Evolutionary conservation across 2,329 filamentous ascomycete species (phyloP).

Genomic region (Tolypocladium tropicale): DNA sequence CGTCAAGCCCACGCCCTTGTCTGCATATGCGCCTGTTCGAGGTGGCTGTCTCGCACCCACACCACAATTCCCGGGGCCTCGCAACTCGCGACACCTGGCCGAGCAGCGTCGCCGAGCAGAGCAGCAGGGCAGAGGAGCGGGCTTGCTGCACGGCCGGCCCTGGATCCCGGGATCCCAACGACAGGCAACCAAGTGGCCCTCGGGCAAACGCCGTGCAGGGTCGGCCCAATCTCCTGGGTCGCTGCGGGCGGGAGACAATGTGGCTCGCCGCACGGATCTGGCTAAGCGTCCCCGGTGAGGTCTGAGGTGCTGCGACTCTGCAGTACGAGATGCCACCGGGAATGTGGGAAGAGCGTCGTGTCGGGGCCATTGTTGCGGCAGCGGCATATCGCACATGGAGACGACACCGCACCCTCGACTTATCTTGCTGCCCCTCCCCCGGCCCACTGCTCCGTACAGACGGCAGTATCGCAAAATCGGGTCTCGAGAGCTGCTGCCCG

Average conservation of each 20-base stretch:
- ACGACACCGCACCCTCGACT: background rate
- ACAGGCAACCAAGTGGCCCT: conserved; percentile 2
- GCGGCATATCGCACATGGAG: background rate
- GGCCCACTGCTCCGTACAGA: background rate
- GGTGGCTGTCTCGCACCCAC: background rate
- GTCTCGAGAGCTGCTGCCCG: background rate
- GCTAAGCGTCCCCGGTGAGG: too few relatives aligned
- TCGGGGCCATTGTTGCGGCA: background rate
- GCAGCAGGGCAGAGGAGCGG: background rate
- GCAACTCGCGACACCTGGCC: background rate
- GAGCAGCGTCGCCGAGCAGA: background rate
- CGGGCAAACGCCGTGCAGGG: conserved; percentile 3
- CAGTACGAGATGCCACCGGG: background rate
- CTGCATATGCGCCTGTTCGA: background rate
- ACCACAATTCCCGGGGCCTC: background rate
- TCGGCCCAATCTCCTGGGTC: conserved; percentile 7
- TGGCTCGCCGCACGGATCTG: background rate
- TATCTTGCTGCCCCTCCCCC: background rate
- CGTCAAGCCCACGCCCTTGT: background rate
- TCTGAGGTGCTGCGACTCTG: background rate
- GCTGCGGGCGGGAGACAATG: background rate
- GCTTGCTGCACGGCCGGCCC: background rate
- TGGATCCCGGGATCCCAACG: background rate
- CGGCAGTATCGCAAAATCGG: background rate
- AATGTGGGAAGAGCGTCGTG: background rate